Percentiles rank a stretch among this genome's conserved stretches.
These are phyloP conservation scores for Dimargaris xerosporica DNA, from an alignment of 192 early-diverging fungal species.

Conservation along the genomic window DNA sequence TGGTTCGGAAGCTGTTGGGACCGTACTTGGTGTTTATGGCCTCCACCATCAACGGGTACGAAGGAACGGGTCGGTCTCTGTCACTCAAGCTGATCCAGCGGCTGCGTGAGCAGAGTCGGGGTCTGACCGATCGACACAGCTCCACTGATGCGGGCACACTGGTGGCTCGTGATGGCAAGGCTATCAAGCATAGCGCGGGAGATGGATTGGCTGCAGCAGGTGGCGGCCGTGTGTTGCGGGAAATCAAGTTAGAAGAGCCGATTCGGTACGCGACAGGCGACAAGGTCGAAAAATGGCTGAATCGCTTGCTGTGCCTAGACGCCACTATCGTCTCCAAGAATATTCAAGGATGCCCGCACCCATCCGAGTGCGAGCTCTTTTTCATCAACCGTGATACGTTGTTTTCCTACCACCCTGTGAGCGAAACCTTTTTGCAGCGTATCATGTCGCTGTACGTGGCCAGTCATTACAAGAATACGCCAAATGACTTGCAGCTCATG, in stretches of 20 bases:
- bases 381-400: constrained; percentile 95
- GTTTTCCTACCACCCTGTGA: constrained; percentile 95
- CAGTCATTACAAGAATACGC: constrained; percentile 98
- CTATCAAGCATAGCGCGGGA: constrained; percentile 16
- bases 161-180: constrained; percentile 41
- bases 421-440: constrained; percentile 89
- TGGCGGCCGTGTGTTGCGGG: constrained; percentile 62
- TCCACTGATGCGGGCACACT: constrained; percentile 13
- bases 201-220: constrained; percentile 18
- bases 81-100: constrained; percentile 92
- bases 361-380: constrained; percentile 86
- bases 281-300: constrained; percentile 87
- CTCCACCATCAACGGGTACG: constrained; percentile 98
- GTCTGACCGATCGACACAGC: constrained; percentile 35
- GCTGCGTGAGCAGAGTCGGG: constrained; percentile 80
- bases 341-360: constrained; percentile 79
- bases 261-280: constrained; percentile 85
- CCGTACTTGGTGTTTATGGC: constrained; percentile 97
- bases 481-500: constrained; percentile 94
- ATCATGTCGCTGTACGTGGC: constrained; percentile 97
- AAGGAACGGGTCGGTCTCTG: constrained; percentile 93
- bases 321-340: constrained; percentile 52
- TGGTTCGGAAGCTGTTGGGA: constrained; percentile 82
- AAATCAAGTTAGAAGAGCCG: constrained; percentile 86
- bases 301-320: constrained; percentile 88